Evolutionary conservation across 2,329 filamentous ascomycete genomes (phyloP).

Genomic region (Aspergillus eucalypticola): DNA sequence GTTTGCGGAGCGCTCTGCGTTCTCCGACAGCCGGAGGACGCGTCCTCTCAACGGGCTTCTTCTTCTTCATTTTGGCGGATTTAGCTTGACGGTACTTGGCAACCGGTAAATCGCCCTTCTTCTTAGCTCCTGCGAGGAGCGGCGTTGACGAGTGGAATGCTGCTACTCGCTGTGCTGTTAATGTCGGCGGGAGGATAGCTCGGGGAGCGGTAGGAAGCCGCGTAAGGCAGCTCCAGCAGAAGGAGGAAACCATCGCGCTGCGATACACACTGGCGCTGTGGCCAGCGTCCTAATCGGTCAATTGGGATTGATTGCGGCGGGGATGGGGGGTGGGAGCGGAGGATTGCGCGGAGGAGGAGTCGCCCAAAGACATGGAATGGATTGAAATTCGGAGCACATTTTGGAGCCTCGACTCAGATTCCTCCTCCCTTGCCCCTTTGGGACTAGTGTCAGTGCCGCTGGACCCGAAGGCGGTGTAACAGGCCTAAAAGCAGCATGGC

Average conservation of each 20-base stretch:
- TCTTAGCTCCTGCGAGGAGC: conserved; percentile 49
- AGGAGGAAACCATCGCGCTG: conserved; percentile 56
- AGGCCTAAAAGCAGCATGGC: conserved; percentile 25
- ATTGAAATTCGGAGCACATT: conserved; percentile 25
- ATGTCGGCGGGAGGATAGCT: conserved; percentile 40
- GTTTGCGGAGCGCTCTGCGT: conserved; percentile 82
- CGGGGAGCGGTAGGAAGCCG: conserved; percentile 47
- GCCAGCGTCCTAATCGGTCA: conserved; percentile 32
- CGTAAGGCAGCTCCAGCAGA: conserved; percentile 61
- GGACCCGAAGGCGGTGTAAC: conserved; percentile 19
- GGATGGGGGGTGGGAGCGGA: conserved; percentile 16
- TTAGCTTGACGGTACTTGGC: conserved; percentile 41
- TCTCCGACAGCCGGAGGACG: conserved; percentile 72
- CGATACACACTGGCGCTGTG: conserved; percentile 31
- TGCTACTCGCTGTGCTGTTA: conserved; percentile 49
- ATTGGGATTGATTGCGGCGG: conserved; percentile 20
- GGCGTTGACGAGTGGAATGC: conserved; percentile 50
- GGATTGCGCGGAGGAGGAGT: conserved; percentile 20
- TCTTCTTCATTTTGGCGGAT: conserved; percentile 49
- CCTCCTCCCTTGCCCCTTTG: conserved; percentile 20
- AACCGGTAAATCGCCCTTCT: conserved; percentile 30
- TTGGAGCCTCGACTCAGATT: conserved; percentile 25
- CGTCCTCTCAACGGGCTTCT: conserved; percentile 41
- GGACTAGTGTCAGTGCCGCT: conserved; percentile 24
- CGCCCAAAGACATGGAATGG: conserved; percentile 23